Conservation (phyloP, 1,284 basidiomycete species). For the Cutaneotrichosporon sp. region DNA sequence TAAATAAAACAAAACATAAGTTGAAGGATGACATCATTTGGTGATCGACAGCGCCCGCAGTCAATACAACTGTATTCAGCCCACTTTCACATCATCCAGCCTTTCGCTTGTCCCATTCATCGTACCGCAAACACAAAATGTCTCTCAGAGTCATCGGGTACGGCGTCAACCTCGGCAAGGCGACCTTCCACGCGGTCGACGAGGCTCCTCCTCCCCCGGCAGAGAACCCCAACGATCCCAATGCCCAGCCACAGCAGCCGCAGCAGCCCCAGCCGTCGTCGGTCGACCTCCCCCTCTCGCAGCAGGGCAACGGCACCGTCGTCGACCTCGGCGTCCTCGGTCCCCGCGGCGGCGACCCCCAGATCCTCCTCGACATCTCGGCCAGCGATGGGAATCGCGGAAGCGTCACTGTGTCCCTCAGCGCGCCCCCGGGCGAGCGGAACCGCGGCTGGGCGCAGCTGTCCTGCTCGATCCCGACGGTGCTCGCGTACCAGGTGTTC, state of each 20-base stretch:
- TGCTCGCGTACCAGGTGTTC: constrained; percentile 10
- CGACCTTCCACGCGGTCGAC: too few relatives aligned
- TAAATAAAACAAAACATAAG: too few relatives aligned
- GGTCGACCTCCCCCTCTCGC: background rate
- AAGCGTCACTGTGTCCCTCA: constrained; percentile 3
- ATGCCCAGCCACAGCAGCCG: too few relatives aligned
- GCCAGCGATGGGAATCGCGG: background rate
- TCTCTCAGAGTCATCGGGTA: constrained; percentile 2
- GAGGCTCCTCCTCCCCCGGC: too few relatives aligned
- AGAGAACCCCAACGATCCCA: too few relatives aligned
- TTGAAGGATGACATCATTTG: too few relatives aligned
- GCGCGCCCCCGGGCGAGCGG: constrained; percentile 5
- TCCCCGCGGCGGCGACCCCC: constrained; percentile 12
- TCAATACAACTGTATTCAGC: too few relatives aligned
- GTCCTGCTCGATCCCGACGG: background rate
- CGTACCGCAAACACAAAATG: too few relatives aligned
- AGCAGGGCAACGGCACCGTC: background rate
- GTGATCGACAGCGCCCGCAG: too few relatives aligned
- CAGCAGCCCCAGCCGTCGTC: background rate
- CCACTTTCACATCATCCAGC: too few relatives aligned
- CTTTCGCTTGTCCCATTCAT: too few relatives aligned
- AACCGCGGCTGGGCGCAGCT: constrained; percentile 15
- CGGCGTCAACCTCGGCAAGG: background rate
- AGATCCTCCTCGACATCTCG: background rate
- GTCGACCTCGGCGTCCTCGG: constrained; percentile 4